Evolutionary conservation across 208 protist species (phyloP), one percentile per base, ranked within the genome.

Genomic region (Borovskyia barvae): DNA sequence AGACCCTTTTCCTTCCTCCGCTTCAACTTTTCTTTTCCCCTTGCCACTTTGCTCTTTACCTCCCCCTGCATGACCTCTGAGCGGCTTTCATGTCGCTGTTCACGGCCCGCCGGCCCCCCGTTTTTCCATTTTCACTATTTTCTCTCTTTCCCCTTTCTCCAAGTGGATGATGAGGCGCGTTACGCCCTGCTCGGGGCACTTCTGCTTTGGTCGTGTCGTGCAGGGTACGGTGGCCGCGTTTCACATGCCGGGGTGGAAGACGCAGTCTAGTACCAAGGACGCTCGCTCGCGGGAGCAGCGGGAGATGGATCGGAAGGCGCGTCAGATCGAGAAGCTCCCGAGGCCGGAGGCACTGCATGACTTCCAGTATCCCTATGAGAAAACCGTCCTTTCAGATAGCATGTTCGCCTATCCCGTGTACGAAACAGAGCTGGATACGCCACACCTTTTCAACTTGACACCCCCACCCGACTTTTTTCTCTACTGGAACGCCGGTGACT

Each of bases 381-480:
- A 94, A 58, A 94, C 87, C 2, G 74, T 94, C 24, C 61, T 96
- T 17, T 92, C 77, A 41, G 90, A 96, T 58, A 75, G 78, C 65
- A 94, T 94, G 90, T 96, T 93, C 52, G 77, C 94, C 70, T 91
- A 88, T 62, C 90, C 90, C 1, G 80, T 94, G 24, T 96, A 90
- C 68, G 90, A 89, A 58, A 88, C 88, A 32, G 85, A 92, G 64
- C 74, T 96, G 9, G 90, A 96, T 62, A 94, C 86, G 9, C 90
- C 87, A 35, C 66, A 85, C 36, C 79, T 94, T 35, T 96, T 93
- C 66, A 79, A 94, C 68, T 30, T 93, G n/a, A 82, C 79, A 3
- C 82, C 83, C 25, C 90, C 90, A 5, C 83, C 87, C 5, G 72
- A 93, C 61, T 96, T 96, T 51, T 94, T 94, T 46, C 40, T 96